Evolutionary conservation across 2,329 filamentous ascomycete species (phyloP).

Genomic region (Diaporthe aspalathi): DNA sequence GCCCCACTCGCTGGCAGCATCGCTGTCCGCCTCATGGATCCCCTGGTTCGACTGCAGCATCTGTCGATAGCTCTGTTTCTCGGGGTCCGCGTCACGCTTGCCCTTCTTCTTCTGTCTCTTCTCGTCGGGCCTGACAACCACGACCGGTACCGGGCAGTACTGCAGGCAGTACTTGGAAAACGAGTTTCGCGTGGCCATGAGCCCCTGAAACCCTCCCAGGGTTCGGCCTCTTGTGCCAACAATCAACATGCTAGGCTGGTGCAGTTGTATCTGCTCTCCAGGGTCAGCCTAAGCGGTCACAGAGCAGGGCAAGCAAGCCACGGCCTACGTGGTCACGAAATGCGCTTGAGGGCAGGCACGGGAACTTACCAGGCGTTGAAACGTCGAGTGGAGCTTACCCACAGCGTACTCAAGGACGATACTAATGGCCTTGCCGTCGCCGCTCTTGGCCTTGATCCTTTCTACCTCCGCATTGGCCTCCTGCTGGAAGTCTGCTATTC

Average conservation of each 20-base stretch:
- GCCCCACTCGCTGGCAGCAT: conserved; percentile 64
- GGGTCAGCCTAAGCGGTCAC: conserved; percentile 21
- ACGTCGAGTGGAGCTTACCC: conserved; percentile 89
- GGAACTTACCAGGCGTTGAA: conserved; percentile 82
- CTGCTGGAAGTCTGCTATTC: conserved; percentile 69
- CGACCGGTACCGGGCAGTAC: conserved; percentile 91
- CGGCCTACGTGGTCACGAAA: background rate
- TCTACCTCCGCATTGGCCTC: conserved; percentile 82
- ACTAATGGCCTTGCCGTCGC: conserved; percentile 83
- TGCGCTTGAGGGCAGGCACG: background rate
- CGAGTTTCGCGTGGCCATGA: conserved; percentile 81
- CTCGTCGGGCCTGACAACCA: conserved; percentile 87
- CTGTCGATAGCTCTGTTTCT: conserved; percentile 79
- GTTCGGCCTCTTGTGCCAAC: conserved; percentile 89
- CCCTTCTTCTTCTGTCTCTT: conserved; percentile 91
- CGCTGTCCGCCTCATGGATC: conserved; percentile 68
- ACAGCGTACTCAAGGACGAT: conserved; percentile 88
- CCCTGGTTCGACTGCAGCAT: conserved; percentile 76
- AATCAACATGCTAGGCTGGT: conserved; percentile 90
- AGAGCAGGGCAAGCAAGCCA: background rate
- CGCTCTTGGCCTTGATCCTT: conserved; percentile 82
- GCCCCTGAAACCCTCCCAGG: conserved; percentile 84
- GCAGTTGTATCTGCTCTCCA: conserved; percentile 79
- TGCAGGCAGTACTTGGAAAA: conserved; percentile 96
- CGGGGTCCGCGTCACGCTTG: conserved; percentile 83